Evolutionary conservation across 2,329 filamentous ascomycete species (phyloP), one percentile per base, ranked within the genome.

Genomic region (Alternaria panax): DNA sequence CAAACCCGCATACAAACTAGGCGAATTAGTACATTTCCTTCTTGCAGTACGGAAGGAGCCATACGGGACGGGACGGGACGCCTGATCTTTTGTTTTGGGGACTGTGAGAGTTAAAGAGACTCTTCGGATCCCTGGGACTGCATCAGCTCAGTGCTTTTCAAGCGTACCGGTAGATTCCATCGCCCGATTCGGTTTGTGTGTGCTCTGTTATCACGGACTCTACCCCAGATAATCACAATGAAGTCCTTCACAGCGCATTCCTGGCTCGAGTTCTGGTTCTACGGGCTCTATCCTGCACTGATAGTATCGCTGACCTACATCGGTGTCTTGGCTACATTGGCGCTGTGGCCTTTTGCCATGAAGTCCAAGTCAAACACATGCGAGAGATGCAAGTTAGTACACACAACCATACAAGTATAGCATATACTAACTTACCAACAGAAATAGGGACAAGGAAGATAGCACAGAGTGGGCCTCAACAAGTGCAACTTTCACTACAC

Each of bases 251-350:
- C 38, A 1, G 16, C 38, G 20, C 50, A 52, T 22, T 52, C 50
- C 9, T 52, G 50, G 50, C 50, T 52, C 3, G 36, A 52, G 3
- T 43, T 52, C 7, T 52, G 50, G 50, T 52, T 52, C 14, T 52
- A 43, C 12, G 38, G 50, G 5, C 8, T 52, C 7, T 30, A 52
- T 42, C 50, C 50, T 11, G 38, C 24, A 7, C 27, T 42, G 12
- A 34, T 52, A 22, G 32, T 38, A 2, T 2, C 32, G 27, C 16
- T 51, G 32, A 51, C 47, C 9, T n/a, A 7, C 6, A 18, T 38
- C 22, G 47, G 47, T 20, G 32, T 51, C 47, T 25, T 51, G 14
- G 47, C 34, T 14, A 38, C 47, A 4, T 16, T 51, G 16, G 47
- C 32, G 5, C 7, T 51, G 5, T 51, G 22, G 16, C 47, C 47